Base-by-base conservation (phyloP, 352 stramenopile genomes). In the Phytopythium ostracodes region DNA sequence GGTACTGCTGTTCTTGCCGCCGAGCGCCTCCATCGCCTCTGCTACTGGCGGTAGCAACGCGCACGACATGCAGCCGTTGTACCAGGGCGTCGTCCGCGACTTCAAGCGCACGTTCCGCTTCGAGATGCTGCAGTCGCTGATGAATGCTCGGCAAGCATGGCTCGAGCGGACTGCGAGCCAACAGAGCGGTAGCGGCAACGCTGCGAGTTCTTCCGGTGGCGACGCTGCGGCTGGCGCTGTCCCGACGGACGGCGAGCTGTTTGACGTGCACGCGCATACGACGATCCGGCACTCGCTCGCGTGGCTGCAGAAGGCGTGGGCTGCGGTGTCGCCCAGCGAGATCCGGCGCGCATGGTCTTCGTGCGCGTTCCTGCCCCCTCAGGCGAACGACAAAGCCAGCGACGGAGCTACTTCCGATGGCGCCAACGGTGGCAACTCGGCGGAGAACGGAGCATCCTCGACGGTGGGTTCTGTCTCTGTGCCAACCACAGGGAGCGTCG, bases 71-170 rank as follows among this genome's bases (percentile, higher is more conserved):
- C 79, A 92, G n/a, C 81, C 83, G 0, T 60, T 92, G n/a, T 72
- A 82, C 33, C 78, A 91, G 33, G 81, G 78, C 11, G 65, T 91
- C 17, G 57, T 84, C 22, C 63, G 71, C 2, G 75, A 72, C 8
- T 87, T 91, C 60, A 91, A 91, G 66, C 62, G 80, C 31, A 70
- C 72, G 0, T 92, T 83, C 52, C 81, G 83, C 31, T 72, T 70
- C 33, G 69, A 84, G 24, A 84, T 92, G 79, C 56, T 92, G 7
- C 68, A 69, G 6, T 69, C 73, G 8, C 51, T 92, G 52, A 24
- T 81, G 56, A 29, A 75, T 59, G 68, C 81, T 50, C 65, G 72
- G 35, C 63, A 64, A 51, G 58, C 63, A 35, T 71, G 53, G 62
- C 40, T 50, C 38, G 55, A 57, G 38, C 52, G 25, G 9, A 74